A percentile compares a stretch with the other conserved stretches of the same genome.
Conservation (phyloP, 1,139 yeast genomes). For the Torulaspora globosa region DNA sequence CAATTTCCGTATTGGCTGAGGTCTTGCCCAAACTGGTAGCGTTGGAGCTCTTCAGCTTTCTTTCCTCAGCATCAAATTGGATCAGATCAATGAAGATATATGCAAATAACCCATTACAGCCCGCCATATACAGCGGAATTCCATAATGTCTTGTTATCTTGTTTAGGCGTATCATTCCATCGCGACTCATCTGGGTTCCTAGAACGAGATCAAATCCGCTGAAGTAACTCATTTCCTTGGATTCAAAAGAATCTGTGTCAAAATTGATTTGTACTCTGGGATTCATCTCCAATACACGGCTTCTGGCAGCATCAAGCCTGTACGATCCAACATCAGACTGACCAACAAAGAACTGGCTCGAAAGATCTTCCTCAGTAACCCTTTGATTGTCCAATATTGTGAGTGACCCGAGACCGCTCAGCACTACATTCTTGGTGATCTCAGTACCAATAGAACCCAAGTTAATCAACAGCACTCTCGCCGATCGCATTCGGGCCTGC, state of each 20-base stretch:
- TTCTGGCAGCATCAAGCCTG: constrained; percentile 54
- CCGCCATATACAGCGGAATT: constrained; percentile 66
- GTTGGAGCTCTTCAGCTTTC: constrained; percentile 48
- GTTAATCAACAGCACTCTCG: constrained; percentile 64
- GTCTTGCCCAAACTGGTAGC: constrained; percentile 49
- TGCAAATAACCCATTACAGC: constrained; percentile 78
- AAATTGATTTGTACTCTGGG: constrained; percentile 58
- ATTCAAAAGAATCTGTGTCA: constrained; percentile 39
- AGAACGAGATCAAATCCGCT: constrained; percentile 66
- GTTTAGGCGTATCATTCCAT: constrained; percentile 47
- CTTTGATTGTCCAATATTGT: constrained; percentile 60
- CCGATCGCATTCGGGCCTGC: constrained; percentile 71
- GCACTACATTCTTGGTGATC: constrained; percentile 73
- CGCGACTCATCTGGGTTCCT: constrained; percentile 58
- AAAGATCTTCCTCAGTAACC: constrained; percentile 61
- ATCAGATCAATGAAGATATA: constrained; percentile 76
- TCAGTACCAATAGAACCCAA: constrained; percentile 75
- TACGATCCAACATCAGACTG: constrained; percentile 50
- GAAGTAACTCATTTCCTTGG: constrained; percentile 44
- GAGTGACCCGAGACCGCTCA: constrained; percentile 82
- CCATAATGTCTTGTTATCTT: constrained; percentile 49
- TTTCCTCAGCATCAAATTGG: constrained; percentile 48
- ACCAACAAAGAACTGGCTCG: constrained; percentile 74
- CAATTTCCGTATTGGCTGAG: constrained; percentile 47
- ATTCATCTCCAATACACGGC: constrained; percentile 65